Conservation (phyloP, 768 basidiomycete species). For the Boletus insuetus region DNA sequence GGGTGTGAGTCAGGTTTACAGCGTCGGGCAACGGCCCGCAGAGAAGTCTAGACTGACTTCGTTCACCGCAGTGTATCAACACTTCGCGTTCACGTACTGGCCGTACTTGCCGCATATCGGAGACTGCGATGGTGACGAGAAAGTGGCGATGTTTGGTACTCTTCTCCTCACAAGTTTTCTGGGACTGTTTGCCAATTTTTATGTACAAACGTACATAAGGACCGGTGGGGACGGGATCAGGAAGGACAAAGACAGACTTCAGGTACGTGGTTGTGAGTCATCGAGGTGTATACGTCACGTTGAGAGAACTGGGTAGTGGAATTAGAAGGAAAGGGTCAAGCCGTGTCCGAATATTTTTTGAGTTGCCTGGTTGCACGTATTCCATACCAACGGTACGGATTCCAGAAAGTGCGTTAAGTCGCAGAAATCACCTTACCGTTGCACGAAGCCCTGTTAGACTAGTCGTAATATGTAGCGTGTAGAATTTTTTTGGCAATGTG, state of each 20-base stretch:
- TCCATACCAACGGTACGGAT: too few species aligned
- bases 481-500: neutral
- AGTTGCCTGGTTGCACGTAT: neutral
- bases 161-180: slow-evolving; percentile 21
- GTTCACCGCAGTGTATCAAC: slow-evolving; percentile 24
- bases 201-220: slow-evolving; percentile 22
- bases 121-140: slow-evolving; percentile 24
- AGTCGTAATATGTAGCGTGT: neutral
- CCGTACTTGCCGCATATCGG: slow-evolving; percentile 24
- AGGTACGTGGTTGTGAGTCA: slow-evolving; percentile 1
- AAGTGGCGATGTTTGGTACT: slow-evolving; percentile 13
- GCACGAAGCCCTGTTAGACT: too few species aligned
- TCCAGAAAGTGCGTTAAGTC: too few species aligned
- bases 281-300: neutral
- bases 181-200: slow-evolving; percentile 26
- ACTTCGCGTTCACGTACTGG: slow-evolving; percentile 25
- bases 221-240: neutral
- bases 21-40: neutral
- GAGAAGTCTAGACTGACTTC: neutral
- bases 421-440: too few species aligned
- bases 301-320: neutral
- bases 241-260: neutral
- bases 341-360: too few species aligned
- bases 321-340: neutral
- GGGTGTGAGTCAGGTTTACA: slow-evolving; percentile 16